These are phyloP conservation scores for Boletus smithii DNA, from an alignment of 1,284 basidiomycete species.

Conservation along the genomic window DNA sequence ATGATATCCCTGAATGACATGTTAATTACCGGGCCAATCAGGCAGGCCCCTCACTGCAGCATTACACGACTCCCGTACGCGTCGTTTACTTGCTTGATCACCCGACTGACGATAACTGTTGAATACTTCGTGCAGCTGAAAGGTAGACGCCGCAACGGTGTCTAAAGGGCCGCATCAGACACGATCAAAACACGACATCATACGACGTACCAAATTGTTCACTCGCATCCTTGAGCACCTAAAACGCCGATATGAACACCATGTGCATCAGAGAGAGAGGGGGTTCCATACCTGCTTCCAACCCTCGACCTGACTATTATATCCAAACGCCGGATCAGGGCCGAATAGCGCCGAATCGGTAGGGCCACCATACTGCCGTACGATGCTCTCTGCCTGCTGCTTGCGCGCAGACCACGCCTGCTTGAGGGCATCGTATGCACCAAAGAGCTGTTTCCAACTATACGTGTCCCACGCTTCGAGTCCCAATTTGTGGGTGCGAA, in stretches of 20 bases:
- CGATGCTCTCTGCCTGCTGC: conserved; percentile 42
- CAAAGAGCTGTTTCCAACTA: conserved; percentile 57
- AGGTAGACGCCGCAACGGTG: conserved; percentile 51
- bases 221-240: conserved; percentile 54
- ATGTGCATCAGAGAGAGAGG: not conserved
- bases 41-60: conserved; percentile 54
- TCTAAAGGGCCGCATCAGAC: conserved; percentile 35
- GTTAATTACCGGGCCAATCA: conserved; percentile 48
- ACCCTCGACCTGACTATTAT: conserved; percentile 39
- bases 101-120: conserved; percentile 56
- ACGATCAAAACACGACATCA: not conserved
- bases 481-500: conserved; percentile 50
- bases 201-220: conserved; percentile 43
- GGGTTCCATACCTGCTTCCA: conserved; percentile 45
- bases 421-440: conserved; percentile 50
- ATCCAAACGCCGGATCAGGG: conserved; percentile 27
- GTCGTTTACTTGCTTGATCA: conserved; percentile 52
- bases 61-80: conserved; percentile 60
- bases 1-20: not conserved
- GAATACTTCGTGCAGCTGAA: conserved; percentile 60
- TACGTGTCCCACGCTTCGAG: conserved; percentile 57
- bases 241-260: conserved; percentile 5
- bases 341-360: conserved; percentile 26
- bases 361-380: conserved; percentile 39
- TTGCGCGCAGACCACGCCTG: conserved; percentile 49